A percentile compares a stretch with the other conserved stretches of the same genome.
These are phyloP conservation scores for Pleurotus tuoliensis DNA, from an alignment of 768 basidiomycete species.

Conservation along the genomic window DNA sequence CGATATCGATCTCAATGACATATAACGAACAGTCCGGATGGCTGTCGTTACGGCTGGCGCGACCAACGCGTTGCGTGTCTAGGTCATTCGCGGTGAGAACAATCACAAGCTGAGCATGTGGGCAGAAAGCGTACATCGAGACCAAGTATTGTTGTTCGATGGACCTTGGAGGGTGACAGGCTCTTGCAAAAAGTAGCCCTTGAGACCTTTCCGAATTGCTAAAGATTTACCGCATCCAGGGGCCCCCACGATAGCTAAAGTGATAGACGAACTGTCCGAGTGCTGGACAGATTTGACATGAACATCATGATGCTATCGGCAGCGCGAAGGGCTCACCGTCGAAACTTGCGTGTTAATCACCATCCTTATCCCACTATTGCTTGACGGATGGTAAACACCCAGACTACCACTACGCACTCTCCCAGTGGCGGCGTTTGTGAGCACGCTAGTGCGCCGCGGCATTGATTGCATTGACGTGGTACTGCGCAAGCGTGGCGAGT, in stretches of 20 bases:
- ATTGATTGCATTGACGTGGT: conserved; percentile 35
- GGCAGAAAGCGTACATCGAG: conserved; percentile 31
- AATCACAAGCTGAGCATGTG: conserved; percentile 15
- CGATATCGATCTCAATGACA: conserved; percentile 54
- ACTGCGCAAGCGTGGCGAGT: conserved; percentile 32
- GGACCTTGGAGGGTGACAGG: conserved; percentile 28
- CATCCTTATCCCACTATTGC: conserved; percentile 27
- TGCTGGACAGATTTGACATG: conserved; percentile 8
- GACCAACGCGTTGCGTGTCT: conserved; percentile 34
- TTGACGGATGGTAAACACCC: conserved; percentile 35
- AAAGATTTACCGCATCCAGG: conserved; percentile 82
- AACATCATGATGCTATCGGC: not conserved
- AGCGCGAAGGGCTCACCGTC: conserved; percentile 16
- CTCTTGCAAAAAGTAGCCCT: conserved; percentile 51
- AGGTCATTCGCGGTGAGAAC: not conserved
- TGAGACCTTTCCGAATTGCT: conserved; percentile 74
- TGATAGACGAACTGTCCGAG: conserved; percentile 33
- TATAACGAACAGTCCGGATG: conserved; percentile 41
- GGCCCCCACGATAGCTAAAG: conserved; percentile 77
- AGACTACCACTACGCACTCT: conserved; percentile 61
- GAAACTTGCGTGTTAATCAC: conserved; percentile 31
- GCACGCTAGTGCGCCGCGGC: conserved; percentile 18
- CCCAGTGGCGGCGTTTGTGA: conserved; percentile 26
- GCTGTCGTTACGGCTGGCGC: conserved; percentile 29
- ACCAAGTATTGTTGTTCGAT: conserved; percentile 29